phyloP scores from a whole-genome alignment of 2,329 filamentous ascomycete genomes.

The Zopfia rhizophila region DNA sequence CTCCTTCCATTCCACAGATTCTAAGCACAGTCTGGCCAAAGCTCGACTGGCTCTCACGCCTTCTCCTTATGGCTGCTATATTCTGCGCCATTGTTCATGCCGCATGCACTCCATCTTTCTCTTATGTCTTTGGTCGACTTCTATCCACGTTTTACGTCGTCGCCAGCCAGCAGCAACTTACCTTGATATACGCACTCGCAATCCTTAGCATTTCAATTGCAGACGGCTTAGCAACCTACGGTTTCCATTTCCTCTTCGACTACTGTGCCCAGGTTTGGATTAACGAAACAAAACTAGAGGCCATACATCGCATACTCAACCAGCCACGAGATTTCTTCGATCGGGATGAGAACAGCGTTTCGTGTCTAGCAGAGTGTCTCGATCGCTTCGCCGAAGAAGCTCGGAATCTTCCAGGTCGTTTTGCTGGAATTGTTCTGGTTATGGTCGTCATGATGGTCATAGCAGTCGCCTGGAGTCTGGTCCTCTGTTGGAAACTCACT shows the following conservation, averaged over 20 bases:
- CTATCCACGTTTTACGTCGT: conserved; percentile 74
- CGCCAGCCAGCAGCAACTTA: conserved; percentile 59
- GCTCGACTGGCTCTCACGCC: conserved; percentile 63
- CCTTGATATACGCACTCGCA: conserved; percentile 73
- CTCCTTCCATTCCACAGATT: conserved; percentile 61
- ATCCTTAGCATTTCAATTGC: conserved; percentile 74
- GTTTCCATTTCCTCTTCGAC: conserved; percentile 78
- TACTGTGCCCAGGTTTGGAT: conserved; percentile 79
- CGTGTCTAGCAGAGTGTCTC: conserved; percentile 74
- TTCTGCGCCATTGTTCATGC: conserved; percentile 72
- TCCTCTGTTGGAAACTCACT: conserved; percentile 81
- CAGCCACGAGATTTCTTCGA: conserved; percentile 87
- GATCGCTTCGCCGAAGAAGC: conserved; percentile 89
- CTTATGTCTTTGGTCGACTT: conserved; percentile 78
- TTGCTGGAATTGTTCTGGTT: conserved; percentile 75
- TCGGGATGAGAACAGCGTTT: conserved; percentile 70
- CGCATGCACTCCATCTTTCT: conserved; percentile 76
- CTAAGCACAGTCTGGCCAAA: conserved; percentile 76
- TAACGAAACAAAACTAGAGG: conserved; percentile 73
- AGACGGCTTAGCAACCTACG: conserved; percentile 73
- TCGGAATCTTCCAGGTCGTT: conserved; percentile 81
- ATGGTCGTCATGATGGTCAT: conserved; percentile 73
- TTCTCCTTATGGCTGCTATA: conserved; percentile 69
- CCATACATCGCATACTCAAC: conserved; percentile 74
- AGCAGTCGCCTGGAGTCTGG: conserved; percentile 79